Base-by-base conservation (phyloP, 2,329 filamentous ascomycete genomes). In the Bipolaris gigantea region DNA sequence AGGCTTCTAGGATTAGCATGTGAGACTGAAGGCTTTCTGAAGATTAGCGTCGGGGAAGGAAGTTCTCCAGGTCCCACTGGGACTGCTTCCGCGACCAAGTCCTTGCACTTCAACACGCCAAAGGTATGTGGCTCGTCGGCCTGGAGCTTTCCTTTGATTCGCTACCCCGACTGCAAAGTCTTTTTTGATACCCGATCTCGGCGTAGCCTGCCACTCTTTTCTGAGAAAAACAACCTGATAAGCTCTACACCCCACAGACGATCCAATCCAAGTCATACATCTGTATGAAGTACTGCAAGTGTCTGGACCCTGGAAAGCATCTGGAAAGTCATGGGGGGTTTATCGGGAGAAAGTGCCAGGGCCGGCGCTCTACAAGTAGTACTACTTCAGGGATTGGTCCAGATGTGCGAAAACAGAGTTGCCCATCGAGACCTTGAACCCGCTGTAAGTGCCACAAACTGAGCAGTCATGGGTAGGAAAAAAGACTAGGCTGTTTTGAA, bases 21-120 rank as follows among this genome's bases (percentile, higher is more conserved):
- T 5, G 27, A 33, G 5, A 1, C 27, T 19, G 16, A 11, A 43
- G n/a, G 27, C 4, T 43, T 16, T 33, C 27, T 43, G 9, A 40
- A 40, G 19, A 40, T 21, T 8, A 40, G 13, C n/a, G 21, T 25
- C 21, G 25, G 15, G 4, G 38, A 40, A 13, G 25, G 38, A n/a
- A 23, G 11, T n/a, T 25, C 19, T 4, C 6, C 15, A 23, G n/a
- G 7, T 8, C 38, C 38, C 7, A 19, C 13, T 40, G 13, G 13
- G 21, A 40, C 38, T 25, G 21, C 4, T 10, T 40, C 38, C 15
- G 21, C 21, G 15, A 40, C 38, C 11, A 30, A 56, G 1, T 71
- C 73, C 27, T 66, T 59, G 59, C 71, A 74, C 15, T 48, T 52
- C 2, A 71, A 58, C 3, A 73, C 59, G 2, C 71, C 69, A 36